Evolutionary conservation across 2,329 filamentous ascomycete genomes (phyloP).

Genomic region (Fragosphaeria purpurea): DNA sequence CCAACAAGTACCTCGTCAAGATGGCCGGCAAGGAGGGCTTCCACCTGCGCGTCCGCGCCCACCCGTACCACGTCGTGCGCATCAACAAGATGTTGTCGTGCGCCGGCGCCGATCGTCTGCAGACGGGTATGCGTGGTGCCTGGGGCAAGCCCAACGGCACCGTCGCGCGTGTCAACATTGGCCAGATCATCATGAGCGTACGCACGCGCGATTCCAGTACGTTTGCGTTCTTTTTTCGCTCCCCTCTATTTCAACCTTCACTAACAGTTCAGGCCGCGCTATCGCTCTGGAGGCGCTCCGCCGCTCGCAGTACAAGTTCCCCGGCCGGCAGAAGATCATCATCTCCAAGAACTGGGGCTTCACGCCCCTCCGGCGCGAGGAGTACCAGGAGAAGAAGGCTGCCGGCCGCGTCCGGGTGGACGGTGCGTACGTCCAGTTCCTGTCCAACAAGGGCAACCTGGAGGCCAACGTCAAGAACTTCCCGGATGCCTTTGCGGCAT

Average conservation of each 20-base stretch:
- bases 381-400: constrained; percentile 93
- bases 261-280: constrained; percentile 55
- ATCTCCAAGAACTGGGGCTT: constrained; percentile 99
- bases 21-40: constrained; percentile 61
- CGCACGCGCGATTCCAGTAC: constrained; percentile 88
- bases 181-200: constrained; percentile 96
- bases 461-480: constrained; percentile 85
- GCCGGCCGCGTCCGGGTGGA: constrained; percentile 91
- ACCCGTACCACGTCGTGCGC: constrained; percentile 99
- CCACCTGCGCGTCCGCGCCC: constrained; percentile 72
- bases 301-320: constrained; percentile 99
- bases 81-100: constrained; percentile 99
- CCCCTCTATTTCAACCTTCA: background rate
- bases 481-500: constrained; percentile 75
- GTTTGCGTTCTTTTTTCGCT: constrained; percentile 22
- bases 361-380: constrained; percentile 94
- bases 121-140: constrained; percentile 99
- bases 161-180: constrained; percentile 99
- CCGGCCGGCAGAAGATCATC: constrained; percentile 99
- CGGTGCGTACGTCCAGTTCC: constrained; percentile 99
- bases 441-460: constrained; percentile 82
- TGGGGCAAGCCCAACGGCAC: constrained; percentile 99
- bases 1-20: constrained; percentile 78
- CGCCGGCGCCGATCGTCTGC: constrained; percentile 99
- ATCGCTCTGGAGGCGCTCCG: constrained; percentile 97